These are phyloP conservation scores for Hordeum pubiflorum DNA, from an alignment of 202 grass and related monocot genomes.

Conservation along the genomic window DNA sequence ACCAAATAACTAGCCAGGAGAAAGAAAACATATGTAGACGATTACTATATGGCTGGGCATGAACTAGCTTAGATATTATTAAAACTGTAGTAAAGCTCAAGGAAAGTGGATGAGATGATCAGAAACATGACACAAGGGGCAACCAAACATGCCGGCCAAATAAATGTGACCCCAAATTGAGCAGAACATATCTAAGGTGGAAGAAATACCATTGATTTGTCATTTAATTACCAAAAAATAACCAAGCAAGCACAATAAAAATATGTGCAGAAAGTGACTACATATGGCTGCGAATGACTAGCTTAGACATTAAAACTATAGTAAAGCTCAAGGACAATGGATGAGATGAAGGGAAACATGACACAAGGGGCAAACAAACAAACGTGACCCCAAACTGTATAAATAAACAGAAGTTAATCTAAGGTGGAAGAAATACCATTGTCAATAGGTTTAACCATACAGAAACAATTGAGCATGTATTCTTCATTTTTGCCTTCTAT, in stretches of 20 bases:
- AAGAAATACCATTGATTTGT: too few relatives aligned
- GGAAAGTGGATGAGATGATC: neutral
- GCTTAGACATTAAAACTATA: neutral
- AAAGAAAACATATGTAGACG: too few relatives aligned
- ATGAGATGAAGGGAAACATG: neutral
- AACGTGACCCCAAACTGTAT: too few relatives aligned
- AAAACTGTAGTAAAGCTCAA: neutral
- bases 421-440: too few relatives aligned
- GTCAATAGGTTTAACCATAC: too few relatives aligned
- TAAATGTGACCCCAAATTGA: neutral
- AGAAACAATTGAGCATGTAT: too few relatives aligned
- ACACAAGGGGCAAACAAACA: neutral
- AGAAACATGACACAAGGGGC: neutral
- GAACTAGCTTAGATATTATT: neutral
- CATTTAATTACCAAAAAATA: too few relatives aligned
- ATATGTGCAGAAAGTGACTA: neutral
- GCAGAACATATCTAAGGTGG: neutral
- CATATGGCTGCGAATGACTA: neutral
- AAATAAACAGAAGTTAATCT: too few relatives aligned
- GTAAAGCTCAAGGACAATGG: neutral
- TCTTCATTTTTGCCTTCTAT: too few relatives aligned
- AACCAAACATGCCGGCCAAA: neutral
- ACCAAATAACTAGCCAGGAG: too few relatives aligned
- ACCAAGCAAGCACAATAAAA: neutral
- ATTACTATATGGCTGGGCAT: too few relatives aligned